A percentile compares a stretch with the other conserved stretches of the same genome.
Evolutionary conservation across 2,329 filamentous ascomycete species (phyloP).

Genomic region (Fusarium sp.): DNA sequence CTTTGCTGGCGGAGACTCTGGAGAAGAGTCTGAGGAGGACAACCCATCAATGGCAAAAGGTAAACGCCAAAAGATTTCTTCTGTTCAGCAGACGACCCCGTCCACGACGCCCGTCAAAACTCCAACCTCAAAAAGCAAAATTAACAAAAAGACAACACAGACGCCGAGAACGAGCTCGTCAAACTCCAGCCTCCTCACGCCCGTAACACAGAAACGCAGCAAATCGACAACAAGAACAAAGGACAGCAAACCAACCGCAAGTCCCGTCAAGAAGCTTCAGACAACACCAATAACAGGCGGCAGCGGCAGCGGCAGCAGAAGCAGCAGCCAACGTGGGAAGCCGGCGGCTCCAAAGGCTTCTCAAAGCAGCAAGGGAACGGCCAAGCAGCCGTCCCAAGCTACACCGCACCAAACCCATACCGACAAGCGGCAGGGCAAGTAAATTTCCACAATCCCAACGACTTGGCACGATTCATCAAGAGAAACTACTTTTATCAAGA

Average conservation of each 20-base stretch:
- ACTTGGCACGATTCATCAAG: slow-evolving; percentile 30
- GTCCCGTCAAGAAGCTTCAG: slow-evolving; percentile 23
- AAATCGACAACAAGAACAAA: slow-evolving; percentile 28
- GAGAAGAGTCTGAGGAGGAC: slow-evolving; percentile 43
- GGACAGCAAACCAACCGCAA: slow-evolving; percentile 46
- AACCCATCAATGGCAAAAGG: slow-evolving; percentile 44
- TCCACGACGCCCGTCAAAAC: slow-evolving; percentile 42
- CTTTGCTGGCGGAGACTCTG: slow-evolving; percentile 48
- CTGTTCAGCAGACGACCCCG: slow-evolving; percentile 37
- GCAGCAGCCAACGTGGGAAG: slow-evolving; percentile 23
- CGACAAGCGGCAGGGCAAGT: slow-evolving; percentile 10
- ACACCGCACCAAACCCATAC: slow-evolving; percentile 24
- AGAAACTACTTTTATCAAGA: slow-evolving; percentile 18
- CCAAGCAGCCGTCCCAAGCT: slow-evolving; percentile 1
- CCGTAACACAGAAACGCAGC: slow-evolving; percentile 30
- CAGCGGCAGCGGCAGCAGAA: slow-evolving; percentile 14
- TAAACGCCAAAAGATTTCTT: slow-evolving; percentile 48
- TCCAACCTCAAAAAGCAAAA: slow-evolving; percentile 36
- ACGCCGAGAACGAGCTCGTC: slow-evolving; percentile 42
- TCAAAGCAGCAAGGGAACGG: slow-evolving; percentile 14
- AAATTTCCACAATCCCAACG: background rate
- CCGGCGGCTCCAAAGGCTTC: slow-evolving; percentile 4
- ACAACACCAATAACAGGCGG: slow-evolving; percentile 8
- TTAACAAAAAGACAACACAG: slow-evolving; percentile 49
- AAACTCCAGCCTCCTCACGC: slow-evolving; percentile 23